Base-by-base conservation (phyloP, 768 basidiomycete species). In the Russula earlei region DNA sequence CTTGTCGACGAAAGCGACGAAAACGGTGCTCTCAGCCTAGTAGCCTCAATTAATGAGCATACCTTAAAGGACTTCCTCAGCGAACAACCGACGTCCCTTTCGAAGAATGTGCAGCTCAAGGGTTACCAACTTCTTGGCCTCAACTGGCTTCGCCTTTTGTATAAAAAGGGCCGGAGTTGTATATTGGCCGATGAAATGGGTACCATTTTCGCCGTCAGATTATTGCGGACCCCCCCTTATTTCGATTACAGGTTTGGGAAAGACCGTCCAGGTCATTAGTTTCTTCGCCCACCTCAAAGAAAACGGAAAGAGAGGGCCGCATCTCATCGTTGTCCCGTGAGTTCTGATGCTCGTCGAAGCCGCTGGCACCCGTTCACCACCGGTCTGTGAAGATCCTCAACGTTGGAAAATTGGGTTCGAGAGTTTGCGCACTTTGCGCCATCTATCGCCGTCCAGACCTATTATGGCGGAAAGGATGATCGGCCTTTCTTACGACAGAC, bases 181-280 rank as follows among this genome's bases (percentile, higher is more conserved):
- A 98, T 99, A 66, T 78, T 99, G 41, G 96, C 96, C 2, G 96
- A 99, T 69, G 96, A 99, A 70, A 99, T 99, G 96, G 95, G 95
- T 90, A 70, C 64, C 81, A 77, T 45, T 29, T 24, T 40, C 60
- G 25, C 41, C 50, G 45, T 37, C 49, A 33, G 24, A 54, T 54
- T 33, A 53, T 14, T 62, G 29, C 64, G n/a, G n/a, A 56, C 29
- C 22, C 53, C 38, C 17, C 33, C 33, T 56, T 19, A 51, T 52
- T 25, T 45, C 47, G 40, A 29, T 29, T 27, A 45, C 52, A 96
- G 95, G 95, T 65, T 83, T 99, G 61, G 96, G 96, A 25, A 99
- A 99, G 76, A 99, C 96, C 2, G 88, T 95, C 37, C 96, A 99
- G 72, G 96, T 99, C 52, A 99, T 99, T 68, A 88, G 93, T 52